Conservation (phyloP, 2,329 filamentous ascomycete species). For the Fonsecaea multimorphosa region DNA sequence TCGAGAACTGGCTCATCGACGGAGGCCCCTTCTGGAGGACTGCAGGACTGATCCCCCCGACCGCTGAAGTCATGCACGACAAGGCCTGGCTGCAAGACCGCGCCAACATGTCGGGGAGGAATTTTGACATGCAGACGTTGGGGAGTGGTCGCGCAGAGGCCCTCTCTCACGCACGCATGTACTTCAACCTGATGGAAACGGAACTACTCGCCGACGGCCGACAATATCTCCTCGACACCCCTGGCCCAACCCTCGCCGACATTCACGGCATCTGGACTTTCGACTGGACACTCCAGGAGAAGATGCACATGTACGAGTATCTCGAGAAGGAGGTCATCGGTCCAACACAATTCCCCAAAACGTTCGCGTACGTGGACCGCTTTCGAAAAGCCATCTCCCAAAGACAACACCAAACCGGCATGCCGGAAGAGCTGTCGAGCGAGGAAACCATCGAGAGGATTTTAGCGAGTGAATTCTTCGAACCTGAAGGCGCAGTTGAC, state of each 20-base stretch:
- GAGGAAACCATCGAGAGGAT: slow-evolving; percentile 60
- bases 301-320: slow-evolving; percentile 57
- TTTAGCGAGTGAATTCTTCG: slow-evolving; percentile 57
- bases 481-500: slow-evolving; percentile 54
- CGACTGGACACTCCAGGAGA: slow-evolving; percentile 66
- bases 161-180: slow-evolving; percentile 60
- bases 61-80: slow-evolving; percentile 61
- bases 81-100: slow-evolving; percentile 65
- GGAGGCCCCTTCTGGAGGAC: slow-evolving; percentile 63
- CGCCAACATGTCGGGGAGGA: slow-evolving; percentile 26
- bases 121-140: slow-evolving; percentile 42
- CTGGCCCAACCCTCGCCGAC: slow-evolving; percentile 64
- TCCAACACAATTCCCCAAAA: slow-evolving; percentile 59
- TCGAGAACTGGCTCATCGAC: slow-evolving; percentile 63
- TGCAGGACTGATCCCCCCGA: slow-evolving; percentile 62
- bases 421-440: slow-evolving; percentile 55
- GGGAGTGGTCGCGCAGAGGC: slow-evolving; percentile 59
- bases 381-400: slow-evolving; percentile 58
- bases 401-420: slow-evolving; percentile 49
- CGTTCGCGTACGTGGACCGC: slow-evolving; percentile 67
- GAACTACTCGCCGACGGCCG: slow-evolving; percentile 69
- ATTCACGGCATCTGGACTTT: slow-evolving; percentile 72
- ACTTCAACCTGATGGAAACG: slow-evolving; percentile 65
- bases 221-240: slow-evolving; percentile 64
- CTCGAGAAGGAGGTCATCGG: slow-evolving; percentile 62